Conservation (phyloP, 257 asterid species). For the Coffea canephora region DNA sequence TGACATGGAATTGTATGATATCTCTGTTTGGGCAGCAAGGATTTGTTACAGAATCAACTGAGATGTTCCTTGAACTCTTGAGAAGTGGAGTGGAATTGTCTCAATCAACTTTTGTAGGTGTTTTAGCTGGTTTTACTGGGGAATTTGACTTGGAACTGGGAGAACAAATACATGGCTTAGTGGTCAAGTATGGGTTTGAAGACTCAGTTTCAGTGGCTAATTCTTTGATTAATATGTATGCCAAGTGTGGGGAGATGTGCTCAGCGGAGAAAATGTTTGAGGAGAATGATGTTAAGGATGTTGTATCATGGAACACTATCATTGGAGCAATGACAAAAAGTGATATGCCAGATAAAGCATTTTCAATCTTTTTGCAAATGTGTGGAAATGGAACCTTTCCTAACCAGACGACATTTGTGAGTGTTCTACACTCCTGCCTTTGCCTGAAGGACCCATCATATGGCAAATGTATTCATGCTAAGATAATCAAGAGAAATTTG, state of each 20-base stretch:
- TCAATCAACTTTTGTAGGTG: slow-evolving; percentile 47
- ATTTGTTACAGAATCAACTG: slow-evolving; percentile 38
- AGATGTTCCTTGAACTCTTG: slow-evolving; percentile 48
- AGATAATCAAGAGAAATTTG: slow-evolving; percentile 47
- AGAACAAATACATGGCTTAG: slow-evolving; percentile 58
- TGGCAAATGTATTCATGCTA: slow-evolving; percentile 65
- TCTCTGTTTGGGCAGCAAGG: slow-evolving; percentile 56
- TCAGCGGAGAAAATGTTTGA: slow-evolving; percentile 58
- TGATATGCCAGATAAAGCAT: slow-evolving; percentile 39
- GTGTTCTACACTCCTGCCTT: slow-evolving; percentile 52
- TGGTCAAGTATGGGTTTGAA: slow-evolving; percentile 51
- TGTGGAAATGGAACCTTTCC: slow-evolving; percentile 42
- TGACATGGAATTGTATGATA: slow-evolving; percentile 64
- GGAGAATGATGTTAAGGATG: slow-evolving; percentile 46
- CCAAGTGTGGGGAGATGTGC: slow-evolving; percentile 30
- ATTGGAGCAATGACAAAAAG: slow-evolving; percentile 48
- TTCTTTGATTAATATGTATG: slow-evolving; percentile 60
- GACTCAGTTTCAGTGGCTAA: slow-evolving; percentile 43
- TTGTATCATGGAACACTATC: slow-evolving; percentile 63
- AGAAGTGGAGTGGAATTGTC: slow-evolving; percentile 40
- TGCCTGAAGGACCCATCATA: slow-evolving; percentile 29
- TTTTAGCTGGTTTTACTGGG: slow-evolving; percentile 41
- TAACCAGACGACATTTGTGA: slow-evolving; percentile 44
- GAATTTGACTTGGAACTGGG: slow-evolving; percentile 38
- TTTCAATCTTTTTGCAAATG: slow-evolving; percentile 45